A percentile compares a stretch with the other conserved stretches of the same genome.
Conservation (phyloP, 768 basidiomycete species). For the Leccinum incarnatum region DNA sequence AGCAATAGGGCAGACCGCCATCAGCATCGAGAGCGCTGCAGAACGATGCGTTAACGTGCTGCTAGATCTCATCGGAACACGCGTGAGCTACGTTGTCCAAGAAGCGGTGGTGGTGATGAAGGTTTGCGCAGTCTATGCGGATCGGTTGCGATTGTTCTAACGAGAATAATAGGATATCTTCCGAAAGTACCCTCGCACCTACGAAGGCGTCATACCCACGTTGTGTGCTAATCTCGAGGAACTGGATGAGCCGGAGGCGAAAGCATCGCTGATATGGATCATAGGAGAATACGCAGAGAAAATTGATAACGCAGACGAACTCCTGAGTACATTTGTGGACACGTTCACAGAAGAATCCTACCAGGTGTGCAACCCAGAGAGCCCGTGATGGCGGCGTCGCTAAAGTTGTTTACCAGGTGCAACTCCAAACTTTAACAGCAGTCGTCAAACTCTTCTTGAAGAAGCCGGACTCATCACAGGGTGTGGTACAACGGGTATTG, state of each 20-base stretch:
- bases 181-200: slow-evolving; percentile 93
- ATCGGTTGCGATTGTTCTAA: background rate
- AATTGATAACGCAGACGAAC: slow-evolving; percentile 95
- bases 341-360: slow-evolving; percentile 93
- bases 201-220: slow-evolving; percentile 95
- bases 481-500: slow-evolving; percentile 86
- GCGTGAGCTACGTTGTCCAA: slow-evolving; percentile 96
- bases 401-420: slow-evolving; percentile 43
- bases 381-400: background rate
- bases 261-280: slow-evolving; percentile 98
- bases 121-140: slow-evolving; percentile 41
- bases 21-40: slow-evolving; percentile 90
- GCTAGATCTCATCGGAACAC: slow-evolving; percentile 86
- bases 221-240: slow-evolving; percentile 95
- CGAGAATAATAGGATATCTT: slow-evolving; percentile 78
- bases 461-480: slow-evolving; percentile 92
- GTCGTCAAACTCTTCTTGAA: slow-evolving; percentile 96
- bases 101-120: slow-evolving; percentile 99
- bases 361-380: slow-evolving; percentile 46
- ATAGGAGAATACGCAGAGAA: slow-evolving; percentile 98
- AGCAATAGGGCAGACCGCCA: slow-evolving; percentile 93
- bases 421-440: slow-evolving; percentile 84
- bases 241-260: slow-evolving; percentile 96
- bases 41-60: slow-evolving; percentile 95
- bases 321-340: slow-evolving; percentile 87